Percentiles rank a stretch among this genome's conserved stretches.
Conservation (phyloP, 257 asterid species). For the Lantana camara region DNA sequence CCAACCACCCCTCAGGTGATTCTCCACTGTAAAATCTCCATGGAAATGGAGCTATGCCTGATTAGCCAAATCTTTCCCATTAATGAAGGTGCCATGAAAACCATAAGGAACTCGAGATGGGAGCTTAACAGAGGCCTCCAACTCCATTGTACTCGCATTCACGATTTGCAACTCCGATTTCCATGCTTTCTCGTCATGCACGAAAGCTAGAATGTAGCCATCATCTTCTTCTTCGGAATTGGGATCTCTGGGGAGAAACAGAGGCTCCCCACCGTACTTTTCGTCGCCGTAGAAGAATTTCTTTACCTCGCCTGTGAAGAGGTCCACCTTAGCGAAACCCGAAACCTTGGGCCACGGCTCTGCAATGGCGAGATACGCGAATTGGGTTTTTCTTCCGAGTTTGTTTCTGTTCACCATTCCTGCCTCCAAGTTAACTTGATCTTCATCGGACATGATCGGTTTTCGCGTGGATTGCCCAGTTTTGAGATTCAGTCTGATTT, state of each 20-base stretch:
- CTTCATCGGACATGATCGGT: slow-evolving; percentile 51
- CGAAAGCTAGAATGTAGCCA: slow-evolving; percentile 72
- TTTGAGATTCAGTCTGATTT: slow-evolving; percentile 68
- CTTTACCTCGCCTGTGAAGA: slow-evolving; percentile 62
- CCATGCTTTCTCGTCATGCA: slow-evolving; percentile 64
- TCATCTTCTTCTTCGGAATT: slow-evolving; percentile 56
- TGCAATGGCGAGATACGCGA: slow-evolving; percentile 79
- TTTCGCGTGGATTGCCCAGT: slow-evolving; percentile 67
- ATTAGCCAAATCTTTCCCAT: slow-evolving; percentile 49
- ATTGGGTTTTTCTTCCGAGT: slow-evolving; percentile 71
- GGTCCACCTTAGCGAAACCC: slow-evolving; percentile 85
- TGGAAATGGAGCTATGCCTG: slow-evolving; percentile 48
- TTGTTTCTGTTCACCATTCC: slow-evolving; percentile 89
- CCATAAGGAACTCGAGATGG: slow-evolving; percentile 94
- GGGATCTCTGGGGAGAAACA: slow-evolving; percentile 60
- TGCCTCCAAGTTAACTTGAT: slow-evolving; percentile 79
- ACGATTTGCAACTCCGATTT: slow-evolving; percentile 77
- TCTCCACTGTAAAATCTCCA: slow-evolving; percentile 32
- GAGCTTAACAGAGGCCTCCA: slow-evolving; percentile 66
- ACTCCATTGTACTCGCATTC: slow-evolving; percentile 59
- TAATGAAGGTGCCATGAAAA: slow-evolving; percentile 82
- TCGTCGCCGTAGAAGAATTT: slow-evolving; percentile 69
- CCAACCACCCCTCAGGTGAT: slow-evolving; percentile 71
- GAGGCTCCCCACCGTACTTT: slow-evolving; percentile 88
- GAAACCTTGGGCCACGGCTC: slow-evolving; percentile 98